Evolutionary conservation across 371 early-diverging fungal species (phyloP), one percentile per base, ranked within the genome.

Genomic region (Actinomucor elegans): DNA sequence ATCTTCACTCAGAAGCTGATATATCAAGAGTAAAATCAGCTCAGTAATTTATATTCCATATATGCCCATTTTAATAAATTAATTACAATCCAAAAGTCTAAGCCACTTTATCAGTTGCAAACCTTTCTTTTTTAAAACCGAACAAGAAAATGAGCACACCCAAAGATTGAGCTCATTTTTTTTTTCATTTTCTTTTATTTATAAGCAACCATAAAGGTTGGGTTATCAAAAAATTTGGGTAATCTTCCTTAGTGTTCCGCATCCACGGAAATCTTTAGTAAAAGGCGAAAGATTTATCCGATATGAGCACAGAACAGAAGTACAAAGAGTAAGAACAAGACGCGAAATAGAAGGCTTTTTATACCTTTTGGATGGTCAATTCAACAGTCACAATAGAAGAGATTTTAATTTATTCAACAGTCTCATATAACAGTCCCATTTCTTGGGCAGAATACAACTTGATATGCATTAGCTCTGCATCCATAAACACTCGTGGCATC

Each of bases 191-290:
- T 29, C 0, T 17, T 37, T 51, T 33, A 27, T 18, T 37, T 50
- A 18, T 17, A 21, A 51, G 31, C 27, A 32, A 37, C 29, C 21
- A 51, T 40, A 29, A 29, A n/a, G 28, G 38, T 26, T 28, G 49
- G 42, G 55, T 52, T 50, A 46, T 47, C 66, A 66, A 73, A 73
- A 73, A 73, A 73, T 73, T 73, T 44, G 54, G 65, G 64, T 63
- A 67, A 73, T 51, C 67, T 65, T 65, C 69, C 57, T 69, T 66
- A 41, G 53, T 59, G 65, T 67, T 61, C 66, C 69, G 67, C 67
- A 69, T 62, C 73, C 74, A 73, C 74, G 74, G 74, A 73, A 73
- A 73, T 73, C 74, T 73, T 73, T 73, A 73, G 74, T 73, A 73
- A 73, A 73, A 73, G 74, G 74, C 74, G 74, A 73, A 73, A 73